Evolutionary conservation across 75 land plant genomes (phyloP).

Genomic region (Cryptomeria japonica): DNA sequence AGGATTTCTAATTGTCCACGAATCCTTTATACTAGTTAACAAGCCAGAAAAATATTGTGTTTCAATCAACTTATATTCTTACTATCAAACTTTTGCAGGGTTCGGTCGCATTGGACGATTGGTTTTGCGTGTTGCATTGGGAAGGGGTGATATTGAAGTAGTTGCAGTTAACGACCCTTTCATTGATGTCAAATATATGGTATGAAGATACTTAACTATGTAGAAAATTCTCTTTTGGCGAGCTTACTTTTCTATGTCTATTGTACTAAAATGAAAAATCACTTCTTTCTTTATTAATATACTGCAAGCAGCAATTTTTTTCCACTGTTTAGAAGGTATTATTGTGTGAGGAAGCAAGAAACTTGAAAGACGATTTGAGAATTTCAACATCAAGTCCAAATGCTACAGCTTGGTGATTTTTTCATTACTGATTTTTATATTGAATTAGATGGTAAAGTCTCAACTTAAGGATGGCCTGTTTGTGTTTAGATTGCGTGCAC

Average conservation of each 20-base stretch:
- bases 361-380: background rate
- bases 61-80: background rate
- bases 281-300: background rate
- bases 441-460: too few relatives aligned
- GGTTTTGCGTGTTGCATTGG: constrained; percentile 74
- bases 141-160: constrained; percentile 83
- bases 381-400: background rate
- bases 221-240: background rate
- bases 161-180: constrained; percentile 98
- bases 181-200: constrained; percentile 80
- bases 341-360: background rate
- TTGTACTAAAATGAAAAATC: background rate
- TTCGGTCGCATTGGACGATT: constrained; percentile 71
- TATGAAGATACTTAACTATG: background rate
- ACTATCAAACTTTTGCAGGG: constrained; percentile 2
- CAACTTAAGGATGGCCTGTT: too few relatives aligned
- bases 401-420: too few relatives aligned
- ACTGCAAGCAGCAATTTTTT: background rate
- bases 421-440: too few relatives aligned
- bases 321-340: background rate
- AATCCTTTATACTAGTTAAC: background rate
- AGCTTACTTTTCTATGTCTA: too few relatives aligned
- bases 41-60: background rate
- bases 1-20: background rate
- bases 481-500: background rate